A percentile compares a stretch with the other conserved stretches of the same genome.
Conservation (phyloP, 2,329 filamentous ascomycete species). For the Aspergillus ustus region DNA sequence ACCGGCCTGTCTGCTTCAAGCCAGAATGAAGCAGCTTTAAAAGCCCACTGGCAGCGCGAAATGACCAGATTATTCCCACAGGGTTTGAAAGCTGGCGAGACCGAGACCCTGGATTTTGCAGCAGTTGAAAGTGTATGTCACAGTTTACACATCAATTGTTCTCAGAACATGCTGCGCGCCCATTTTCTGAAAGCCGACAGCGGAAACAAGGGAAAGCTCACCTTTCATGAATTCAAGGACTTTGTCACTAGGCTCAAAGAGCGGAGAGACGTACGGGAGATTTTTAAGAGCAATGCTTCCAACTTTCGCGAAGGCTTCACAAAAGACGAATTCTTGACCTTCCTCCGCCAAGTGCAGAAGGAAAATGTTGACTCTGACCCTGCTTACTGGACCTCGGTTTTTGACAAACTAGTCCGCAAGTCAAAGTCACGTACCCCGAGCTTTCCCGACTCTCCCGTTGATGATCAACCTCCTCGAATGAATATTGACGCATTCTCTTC, state of each 20-base stretch:
- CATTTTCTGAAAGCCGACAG: slow-evolving; percentile 76
- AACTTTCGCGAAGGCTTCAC: slow-evolving; percentile 69
- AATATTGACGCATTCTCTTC: slow-evolving; percentile 77
- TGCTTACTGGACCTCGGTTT: slow-evolving; percentile 71
- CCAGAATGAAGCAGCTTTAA: slow-evolving; percentile 80
- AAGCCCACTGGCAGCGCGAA: slow-evolving; percentile 82
- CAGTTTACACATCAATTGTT: slow-evolving; percentile 89
- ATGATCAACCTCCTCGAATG: slow-evolving; percentile 64
- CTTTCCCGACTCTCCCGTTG: slow-evolving; percentile 45
- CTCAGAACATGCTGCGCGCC: slow-evolving; percentile 70
- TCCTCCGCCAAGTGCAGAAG: slow-evolving; percentile 73
- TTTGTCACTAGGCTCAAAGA: slow-evolving; percentile 85
- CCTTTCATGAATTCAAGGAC: slow-evolving; percentile 78
- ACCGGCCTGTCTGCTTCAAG: slow-evolving; percentile 76
- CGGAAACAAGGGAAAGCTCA: slow-evolving; percentile 67
- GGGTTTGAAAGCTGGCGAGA: slow-evolving; percentile 52
- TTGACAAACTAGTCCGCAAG: slow-evolving; percentile 70
- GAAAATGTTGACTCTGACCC: slow-evolving; percentile 73
- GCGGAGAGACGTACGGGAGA: slow-evolving; percentile 75
- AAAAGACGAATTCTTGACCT: slow-evolving; percentile 72
- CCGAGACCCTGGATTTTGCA: slow-evolving; percentile 75
- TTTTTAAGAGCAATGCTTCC: slow-evolving; percentile 68
- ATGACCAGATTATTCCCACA: slow-evolving; percentile 70
- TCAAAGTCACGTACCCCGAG: slow-evolving; percentile 55
- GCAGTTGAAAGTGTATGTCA: slow-evolving; percentile 84